Base-by-base conservation (phyloP, 345 rosid genomes). In the Nephelium lappaceum region DNA sequence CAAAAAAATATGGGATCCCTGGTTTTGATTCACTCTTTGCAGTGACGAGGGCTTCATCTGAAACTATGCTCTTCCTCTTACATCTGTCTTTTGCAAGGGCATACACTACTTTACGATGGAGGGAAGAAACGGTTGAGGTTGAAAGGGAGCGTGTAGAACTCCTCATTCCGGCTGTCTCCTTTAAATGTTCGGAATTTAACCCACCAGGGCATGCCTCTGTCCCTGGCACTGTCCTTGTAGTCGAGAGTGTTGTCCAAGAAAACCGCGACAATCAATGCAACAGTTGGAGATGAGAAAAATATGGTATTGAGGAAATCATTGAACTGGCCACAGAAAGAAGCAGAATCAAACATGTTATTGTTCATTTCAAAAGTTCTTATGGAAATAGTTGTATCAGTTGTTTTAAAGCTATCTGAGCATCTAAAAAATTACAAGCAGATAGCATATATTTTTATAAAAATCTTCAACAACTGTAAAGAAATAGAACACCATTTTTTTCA, bases 141-240 rank as follows among this genome's bases (percentile, higher is more conserved):
- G 86, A 97, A 97, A 8, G 97, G 98, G 69, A 97, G 99, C 6
- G 98, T 89, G 84, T 97, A 97, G 82, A 97, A 97, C 78, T 97
- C 98, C 43, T 94, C 97, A 72, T 92, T 97, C 65, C 98, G 82
- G 80, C 90, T 84, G 86, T 93, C 98, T 72, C 97, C 97, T 83
- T 94, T 91, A 67, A 96, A 94, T 25, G 98, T 85, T 72, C 95
- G 82, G 84, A 96, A 93, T 75, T 90, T 93, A 43, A 81, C 95
- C 98, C 99, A 97, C 98, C 99, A 97, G 31, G 93, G 94, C 95
- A 94, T 86, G 27, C 99, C 99, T 78, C 98, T 85, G 41, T 97
- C 99, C 81, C 81, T 88, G 9, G 93, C 97, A 25, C 92, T 90
- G 41, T 94, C 93, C 87, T 93, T 94, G 84, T 91, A 91, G 25